Percentiles rank a stretch among this genome's conserved stretches.
Evolutionary conservation across 768 basidiomycete species (phyloP).

Genomic region (Russula vinacea): DNA sequence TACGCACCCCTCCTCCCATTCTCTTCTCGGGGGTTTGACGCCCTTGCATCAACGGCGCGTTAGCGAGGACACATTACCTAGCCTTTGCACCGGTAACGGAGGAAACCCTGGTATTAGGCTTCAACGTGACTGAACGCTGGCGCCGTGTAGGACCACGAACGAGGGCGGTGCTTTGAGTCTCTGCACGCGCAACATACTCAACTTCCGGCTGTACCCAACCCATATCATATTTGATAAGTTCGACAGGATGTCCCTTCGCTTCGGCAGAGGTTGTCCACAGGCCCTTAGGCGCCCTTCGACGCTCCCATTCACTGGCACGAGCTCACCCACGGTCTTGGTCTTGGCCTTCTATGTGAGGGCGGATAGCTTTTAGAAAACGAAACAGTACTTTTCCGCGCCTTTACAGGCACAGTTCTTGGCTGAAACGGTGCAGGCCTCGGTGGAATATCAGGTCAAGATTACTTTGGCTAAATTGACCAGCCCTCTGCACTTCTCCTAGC

Average conservation of each 20-base stretch:
- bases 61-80: not conserved
- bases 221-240: not conserved
- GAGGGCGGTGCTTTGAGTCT: not conserved
- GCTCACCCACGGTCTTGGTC: slow-evolving; percentile 7
- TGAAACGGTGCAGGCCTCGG: not conserved
- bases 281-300: not conserved
- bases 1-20: slow-evolving; percentile 1
- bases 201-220: slow-evolving; percentile 10
- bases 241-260: not conserved
- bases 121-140: slow-evolving; percentile 17
- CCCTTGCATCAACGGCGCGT: slow-evolving; percentile 1
- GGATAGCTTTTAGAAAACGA: not conserved
- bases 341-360: slow-evolving; percentile 13
- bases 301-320: slow-evolving; percentile 10
- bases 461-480: slow-evolving; percentile 5
- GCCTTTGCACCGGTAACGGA: slow-evolving; percentile 4
- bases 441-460: not conserved
- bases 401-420: slow-evolving; percentile 6
- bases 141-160: slow-evolving; percentile 3
- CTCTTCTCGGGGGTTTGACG: not conserved
- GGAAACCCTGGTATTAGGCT: slow-evolving; percentile 1
- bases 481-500: not conserved
- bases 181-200: slow-evolving; percentile 9
- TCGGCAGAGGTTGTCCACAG: not conserved
- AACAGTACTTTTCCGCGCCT: slow-evolving; percentile 2